phyloP scores from a whole-genome alignment of 2,329 filamentous ascomycete genomes.

The Aspergillus sergii region DNA sequence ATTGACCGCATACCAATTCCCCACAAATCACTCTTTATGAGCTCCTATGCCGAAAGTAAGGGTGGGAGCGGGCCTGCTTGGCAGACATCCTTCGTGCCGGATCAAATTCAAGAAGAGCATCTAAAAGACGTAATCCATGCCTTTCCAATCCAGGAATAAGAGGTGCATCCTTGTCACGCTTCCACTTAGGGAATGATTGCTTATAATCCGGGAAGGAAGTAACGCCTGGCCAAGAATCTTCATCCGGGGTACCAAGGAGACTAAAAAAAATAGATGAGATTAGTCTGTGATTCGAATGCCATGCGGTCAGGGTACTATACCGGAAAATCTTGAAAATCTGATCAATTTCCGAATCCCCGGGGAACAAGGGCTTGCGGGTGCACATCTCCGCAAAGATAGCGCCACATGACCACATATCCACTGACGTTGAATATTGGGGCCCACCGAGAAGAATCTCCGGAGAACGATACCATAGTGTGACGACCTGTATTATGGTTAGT shows the following conservation, averaged over 20 bases:
- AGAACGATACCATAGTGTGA: constrained; percentile 89
- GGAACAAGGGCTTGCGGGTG: constrained; percentile 88
- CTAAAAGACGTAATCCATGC: constrained; percentile 53
- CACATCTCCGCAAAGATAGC: constrained; percentile 98
- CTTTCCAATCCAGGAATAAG: constrained; percentile 76
- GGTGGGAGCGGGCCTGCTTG: constrained; percentile 81
- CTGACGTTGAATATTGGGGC: constrained; percentile 88
- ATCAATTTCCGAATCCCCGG: constrained; percentile 89
- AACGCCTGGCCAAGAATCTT: constrained; percentile 83
- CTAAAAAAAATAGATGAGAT: constrained; percentile 44
- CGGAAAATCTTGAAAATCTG: constrained; percentile 95
- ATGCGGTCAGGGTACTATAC: constrained; percentile 51
- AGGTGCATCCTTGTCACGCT: constrained; percentile 65
- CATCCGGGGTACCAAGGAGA: constrained; percentile 79
- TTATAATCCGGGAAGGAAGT: constrained; percentile 95
- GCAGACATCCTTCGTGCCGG: constrained; percentile 84
- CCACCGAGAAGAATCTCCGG: constrained; percentile 90
- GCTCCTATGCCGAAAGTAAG: constrained; percentile 70
- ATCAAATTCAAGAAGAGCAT: constrained; percentile 79
- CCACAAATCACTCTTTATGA: constrained; percentile 27
- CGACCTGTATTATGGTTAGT: constrained; percentile 57
- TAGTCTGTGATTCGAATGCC: neutral
- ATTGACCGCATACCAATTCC: neutral
- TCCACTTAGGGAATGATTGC: constrained; percentile 88
- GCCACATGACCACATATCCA: constrained; percentile 94